These are phyloP conservation scores for Penicillium cataractarum DNA, from an alignment of 495 filamentous ascomycete genomes.

Conservation along the genomic window DNA sequence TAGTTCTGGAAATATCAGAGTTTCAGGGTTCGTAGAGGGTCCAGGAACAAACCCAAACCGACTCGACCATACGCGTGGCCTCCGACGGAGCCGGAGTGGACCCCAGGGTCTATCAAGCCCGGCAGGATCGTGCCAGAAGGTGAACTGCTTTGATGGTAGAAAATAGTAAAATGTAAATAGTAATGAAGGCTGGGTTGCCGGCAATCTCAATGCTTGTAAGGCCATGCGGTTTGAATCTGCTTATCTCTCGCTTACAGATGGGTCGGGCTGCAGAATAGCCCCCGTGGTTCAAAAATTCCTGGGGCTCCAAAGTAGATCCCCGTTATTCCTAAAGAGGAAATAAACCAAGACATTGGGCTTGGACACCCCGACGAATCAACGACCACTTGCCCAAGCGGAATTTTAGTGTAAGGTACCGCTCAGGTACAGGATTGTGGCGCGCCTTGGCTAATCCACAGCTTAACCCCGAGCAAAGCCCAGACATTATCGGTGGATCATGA, in stretches of 20 bases:
- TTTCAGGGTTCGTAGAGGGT: not conserved
- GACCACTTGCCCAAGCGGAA: not conserved
- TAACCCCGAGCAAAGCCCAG: not conserved
- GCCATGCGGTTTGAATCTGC: not conserved
- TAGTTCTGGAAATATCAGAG: not conserved
- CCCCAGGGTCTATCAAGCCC: constrained; percentile 1
- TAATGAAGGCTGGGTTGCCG: not conserved
- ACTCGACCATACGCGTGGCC: not conserved
- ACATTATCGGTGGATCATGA: not conserved
- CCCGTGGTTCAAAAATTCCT: not conserved
- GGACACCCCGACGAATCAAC: not conserved
- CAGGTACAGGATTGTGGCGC: not conserved
- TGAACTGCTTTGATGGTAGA: not conserved
- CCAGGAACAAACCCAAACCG: not conserved
- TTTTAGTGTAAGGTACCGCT: not conserved
- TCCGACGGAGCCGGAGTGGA: not conserved
- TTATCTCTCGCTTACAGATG: not conserved
- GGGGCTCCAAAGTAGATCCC: not conserved
- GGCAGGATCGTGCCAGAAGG: not conserved
- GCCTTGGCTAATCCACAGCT: not conserved
- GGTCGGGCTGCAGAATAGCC: not conserved
- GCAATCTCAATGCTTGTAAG: not conserved
- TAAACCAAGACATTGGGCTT: not conserved
- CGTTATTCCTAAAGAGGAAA: not conserved
- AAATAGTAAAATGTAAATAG: not conserved